Conservation (phyloP, 139 green algal species). For the Tetraselmis striata region DNA sequence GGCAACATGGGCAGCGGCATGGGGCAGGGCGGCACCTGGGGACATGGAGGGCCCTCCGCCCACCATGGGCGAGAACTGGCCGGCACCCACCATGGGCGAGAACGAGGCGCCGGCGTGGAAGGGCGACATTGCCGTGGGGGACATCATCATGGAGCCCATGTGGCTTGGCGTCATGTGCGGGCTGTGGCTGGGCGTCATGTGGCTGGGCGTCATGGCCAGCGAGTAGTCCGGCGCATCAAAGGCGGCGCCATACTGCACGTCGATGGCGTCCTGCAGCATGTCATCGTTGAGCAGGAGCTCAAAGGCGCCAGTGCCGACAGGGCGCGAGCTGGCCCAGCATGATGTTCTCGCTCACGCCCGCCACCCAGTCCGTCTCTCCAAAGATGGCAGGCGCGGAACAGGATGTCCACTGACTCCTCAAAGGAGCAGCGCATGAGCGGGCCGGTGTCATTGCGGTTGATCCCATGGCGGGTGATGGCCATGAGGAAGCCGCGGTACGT, state of each 20-base stretch:
- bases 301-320: slow-evolving; percentile 87
- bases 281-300: slow-evolving; percentile 87
- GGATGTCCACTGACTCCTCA: slow-evolving; percentile 98
- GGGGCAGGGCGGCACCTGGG: too few relatives aligned
- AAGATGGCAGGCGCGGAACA: slow-evolving; percentile 78
- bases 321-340: slow-evolving; percentile 91
- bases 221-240: background rate
- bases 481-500: slow-evolving; percentile 88
- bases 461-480: slow-evolving; percentile 97
- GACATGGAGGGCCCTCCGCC: background rate
- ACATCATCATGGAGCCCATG: slow-evolving; percentile 34
- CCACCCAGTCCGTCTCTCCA: slow-evolving; percentile 68
- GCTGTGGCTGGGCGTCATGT: slow-evolving; percentile 29
- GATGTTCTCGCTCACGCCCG: slow-evolving; percentile 93
- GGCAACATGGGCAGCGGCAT: background rate
- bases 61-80: slow-evolving; percentile 5
- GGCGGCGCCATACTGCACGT: slow-evolving; percentile 44
- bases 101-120: slow-evolving; percentile 44
- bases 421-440: slow-evolving; percentile 92
- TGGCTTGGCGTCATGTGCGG: slow-evolving; percentile 36
- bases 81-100: slow-evolving; percentile 40
- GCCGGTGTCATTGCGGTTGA: slow-evolving; percentile 90
- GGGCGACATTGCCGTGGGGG: slow-evolving; percentile 36
- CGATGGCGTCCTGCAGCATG: slow-evolving; percentile 77
- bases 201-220: slow-evolving; percentile 40